Percentiles rank a stretch among this genome's conserved stretches.
phyloP scores from a whole-genome alignment of 257 asterid genomes.

The Solanum chmielewskii region DNA sequence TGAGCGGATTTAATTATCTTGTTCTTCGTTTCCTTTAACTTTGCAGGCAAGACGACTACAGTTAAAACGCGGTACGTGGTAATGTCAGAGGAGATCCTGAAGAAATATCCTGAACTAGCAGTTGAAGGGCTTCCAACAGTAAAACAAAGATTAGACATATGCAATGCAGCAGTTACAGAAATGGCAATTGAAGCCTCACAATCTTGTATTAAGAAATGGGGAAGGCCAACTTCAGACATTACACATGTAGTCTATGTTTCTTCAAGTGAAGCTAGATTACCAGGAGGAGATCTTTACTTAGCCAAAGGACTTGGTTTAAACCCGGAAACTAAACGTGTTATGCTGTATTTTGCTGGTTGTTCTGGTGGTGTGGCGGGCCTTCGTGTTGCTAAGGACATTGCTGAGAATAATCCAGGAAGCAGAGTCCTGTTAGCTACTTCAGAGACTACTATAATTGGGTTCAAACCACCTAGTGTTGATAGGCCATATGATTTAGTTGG shows the following conservation, averaged over 20 bases:
- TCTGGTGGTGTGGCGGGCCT: constrained; percentile 99
- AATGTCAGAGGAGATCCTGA: constrained; percentile 87
- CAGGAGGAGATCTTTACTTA: constrained; percentile 90
- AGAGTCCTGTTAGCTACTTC: constrained; percentile 77
- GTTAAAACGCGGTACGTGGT: constrained; percentile 92
- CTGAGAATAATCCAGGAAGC: constrained; percentile 89
- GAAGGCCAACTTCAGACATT: constrained; percentile 57
- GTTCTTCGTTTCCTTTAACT: background rate
- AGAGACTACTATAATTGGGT: constrained; percentile 85
- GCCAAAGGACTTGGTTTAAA: constrained; percentile 78
- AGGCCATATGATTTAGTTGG: constrained; percentile 85
- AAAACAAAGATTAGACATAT: constrained; percentile 64
- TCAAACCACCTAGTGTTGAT: constrained; percentile 64
- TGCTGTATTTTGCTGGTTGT: constrained; percentile 91
- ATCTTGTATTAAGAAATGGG: constrained; percentile 73
- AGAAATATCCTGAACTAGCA: constrained; percentile 79
- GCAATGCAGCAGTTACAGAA: constrained; percentile 83
- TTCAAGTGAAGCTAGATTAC: constrained; percentile 86
- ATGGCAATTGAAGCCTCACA: constrained; percentile 88
- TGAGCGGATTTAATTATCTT: background rate
- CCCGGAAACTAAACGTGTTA: constrained; percentile 53
- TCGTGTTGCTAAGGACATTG: constrained; percentile 86
- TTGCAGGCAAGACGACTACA: constrained; percentile 84
- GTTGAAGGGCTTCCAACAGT: constrained; percentile 81
- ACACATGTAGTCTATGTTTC: constrained; percentile 91